These are phyloP conservation scores for Vigna nakashimae DNA, from an alignment of 306 rosid species.

Conservation along the genomic window DNA sequence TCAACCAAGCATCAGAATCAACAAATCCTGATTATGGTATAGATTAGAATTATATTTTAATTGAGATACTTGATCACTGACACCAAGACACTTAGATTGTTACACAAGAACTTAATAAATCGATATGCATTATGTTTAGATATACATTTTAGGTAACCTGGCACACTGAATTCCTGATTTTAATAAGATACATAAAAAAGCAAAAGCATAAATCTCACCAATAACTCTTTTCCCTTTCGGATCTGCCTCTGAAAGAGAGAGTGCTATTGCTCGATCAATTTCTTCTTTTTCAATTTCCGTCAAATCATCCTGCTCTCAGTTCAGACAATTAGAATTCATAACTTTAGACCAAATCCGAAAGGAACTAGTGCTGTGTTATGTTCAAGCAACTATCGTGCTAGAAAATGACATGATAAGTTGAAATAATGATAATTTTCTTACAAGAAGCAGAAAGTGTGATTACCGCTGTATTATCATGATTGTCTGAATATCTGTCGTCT, in stretches of 20 bases:
- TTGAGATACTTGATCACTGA: slow-evolving; percentile 31
- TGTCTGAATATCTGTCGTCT: slow-evolving; percentile 56
- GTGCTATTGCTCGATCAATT: slow-evolving; percentile 75
- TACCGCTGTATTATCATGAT: slow-evolving; percentile 69
- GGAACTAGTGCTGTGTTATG: slow-evolving; percentile 28
- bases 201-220: slow-evolving; percentile 60
- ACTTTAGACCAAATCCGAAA: slow-evolving; percentile 43
- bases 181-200: slow-evolving; percentile 8
- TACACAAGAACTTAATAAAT: slow-evolving; percentile 6
- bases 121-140: slow-evolving; percentile 26
- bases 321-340: slow-evolving; percentile 43
- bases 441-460: slow-evolving; percentile 45
- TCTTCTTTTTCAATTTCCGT: slow-evolving; percentile 71
- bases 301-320: slow-evolving; percentile 71
- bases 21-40: slow-evolving; percentile 22
- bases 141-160: slow-evolving; percentile 20
- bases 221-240: slow-evolving; percentile 69
- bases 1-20: slow-evolving; percentile 32
- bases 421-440: neutral
- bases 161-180: slow-evolving; percentile 1
- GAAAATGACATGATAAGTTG: slow-evolving; percentile 26
- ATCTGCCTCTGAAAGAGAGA: slow-evolving; percentile 83
- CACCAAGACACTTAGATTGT: neutral
- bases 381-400: slow-evolving; percentile 22
- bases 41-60: slow-evolving; percentile 24